phyloP scores from a whole-genome alignment of 2,329 filamentous ascomycete genomes.

The Xylariaceae sp. region DNA sequence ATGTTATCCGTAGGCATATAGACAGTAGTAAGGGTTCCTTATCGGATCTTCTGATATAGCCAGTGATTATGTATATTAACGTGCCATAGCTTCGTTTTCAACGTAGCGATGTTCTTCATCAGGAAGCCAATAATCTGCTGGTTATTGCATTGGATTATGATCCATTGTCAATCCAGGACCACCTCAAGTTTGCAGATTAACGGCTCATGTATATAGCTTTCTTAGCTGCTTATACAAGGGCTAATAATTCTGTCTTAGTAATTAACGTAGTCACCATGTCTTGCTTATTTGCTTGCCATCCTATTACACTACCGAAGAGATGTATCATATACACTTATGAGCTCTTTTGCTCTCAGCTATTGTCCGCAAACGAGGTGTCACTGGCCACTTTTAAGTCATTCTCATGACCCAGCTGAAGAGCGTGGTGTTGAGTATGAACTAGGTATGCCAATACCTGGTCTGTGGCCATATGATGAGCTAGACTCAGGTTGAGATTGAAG shows the following conservation, averaged over 20 bases:
- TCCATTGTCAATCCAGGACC: background rate
- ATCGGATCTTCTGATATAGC: background rate
- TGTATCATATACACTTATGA: constrained; percentile 3
- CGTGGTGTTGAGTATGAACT: background rate
- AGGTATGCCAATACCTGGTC: too few species aligned
- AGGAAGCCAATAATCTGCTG: constrained; percentile 2
- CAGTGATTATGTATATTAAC: constrained; percentile 6
- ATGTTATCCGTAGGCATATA: background rate
- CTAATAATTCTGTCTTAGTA: background rate
- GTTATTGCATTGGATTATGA: constrained; percentile 1
- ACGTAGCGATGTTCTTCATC: background rate
- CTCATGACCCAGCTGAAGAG: background rate
- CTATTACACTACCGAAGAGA: constrained; percentile 2
- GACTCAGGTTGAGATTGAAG: too few species aligned
- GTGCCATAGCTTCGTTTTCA: background rate
- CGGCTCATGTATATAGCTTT: background rate
- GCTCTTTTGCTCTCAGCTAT: constrained; percentile 3
- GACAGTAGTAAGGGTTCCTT: background rate
- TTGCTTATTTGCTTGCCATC: constrained; percentile 3
- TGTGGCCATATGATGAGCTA: too few species aligned
- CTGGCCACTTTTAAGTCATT: background rate
- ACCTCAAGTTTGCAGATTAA: background rate
- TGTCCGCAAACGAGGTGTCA: constrained; percentile 3
- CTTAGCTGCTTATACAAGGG: too few species aligned
- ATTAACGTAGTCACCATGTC: constrained; percentile 1